Base-by-base conservation (phyloP, 257 asterid genomes). In the Echium plantagineum region DNA sequence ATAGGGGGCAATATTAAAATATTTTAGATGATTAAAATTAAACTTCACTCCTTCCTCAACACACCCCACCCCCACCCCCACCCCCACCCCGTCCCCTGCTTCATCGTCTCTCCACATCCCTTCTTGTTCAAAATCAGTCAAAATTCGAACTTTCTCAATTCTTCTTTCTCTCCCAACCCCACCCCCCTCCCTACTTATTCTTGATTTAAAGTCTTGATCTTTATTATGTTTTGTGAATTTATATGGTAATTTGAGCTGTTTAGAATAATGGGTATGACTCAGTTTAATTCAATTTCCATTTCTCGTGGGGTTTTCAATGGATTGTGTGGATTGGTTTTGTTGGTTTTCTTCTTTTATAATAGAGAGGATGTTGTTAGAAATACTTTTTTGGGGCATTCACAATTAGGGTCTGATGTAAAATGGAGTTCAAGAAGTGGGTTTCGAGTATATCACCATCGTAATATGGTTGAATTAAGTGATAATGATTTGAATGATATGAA, bases 221-320 rank as follows among this genome's bases (percentile, higher is more conserved):
- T 48, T 58, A 7, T 21, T 19, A 26, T 52, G 7, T 6, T 49
- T 47, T 49, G n/a, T 16, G 35, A 52, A 61, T 21, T 13, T 9
- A n/a, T 32, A 42, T 26, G 63, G 57, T 26, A 64, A 15, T 42
- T 49, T 63, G 51, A 55, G 68, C 12, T 55, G 71, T 60, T 53
- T n/a, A n/a, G n/a, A 59, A 59, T 64, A 69, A 18, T 52, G 51
- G 65, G 55, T 13, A 84, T 84, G 97, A n/a, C n/a, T n/a, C n/a
- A n/a, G n/a, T n/a, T n/a, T n/a, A n/a, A n/a, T n/a, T n/a, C n/a
- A n/a, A n/a, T n/a, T n/a, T n/a, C n/a, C n/a, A n/a, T n/a, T n/a
- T n/a, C n/a, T n/a, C n/a, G n/a, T n/a, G n/a, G n/a, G 69, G 28
- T 77, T 58, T 78, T 87, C 26, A 85, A 83, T 74, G 85, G 82